Conservation (phyloP, 495 filamentous ascomycete genomes). For the Neohortaea acidophila region DNA sequence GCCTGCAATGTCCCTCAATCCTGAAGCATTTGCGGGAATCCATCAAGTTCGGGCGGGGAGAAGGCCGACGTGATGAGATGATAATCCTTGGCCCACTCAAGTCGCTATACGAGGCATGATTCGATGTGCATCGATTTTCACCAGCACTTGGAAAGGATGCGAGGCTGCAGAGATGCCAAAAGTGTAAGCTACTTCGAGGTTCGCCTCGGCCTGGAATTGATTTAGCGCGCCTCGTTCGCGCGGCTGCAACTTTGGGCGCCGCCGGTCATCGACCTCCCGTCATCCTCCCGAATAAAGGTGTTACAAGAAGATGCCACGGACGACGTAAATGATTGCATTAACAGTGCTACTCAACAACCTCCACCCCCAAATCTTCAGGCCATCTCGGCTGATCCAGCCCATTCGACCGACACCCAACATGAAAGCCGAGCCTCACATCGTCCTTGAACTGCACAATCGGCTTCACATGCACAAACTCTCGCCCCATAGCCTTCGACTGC, state of each 20-base stretch:
- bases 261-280: too few relatives aligned
- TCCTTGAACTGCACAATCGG: constrained; percentile 21
- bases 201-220: neutral
- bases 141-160: neutral
- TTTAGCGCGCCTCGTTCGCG: neutral
- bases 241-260: neutral
- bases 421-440: constrained; percentile 20
- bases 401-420: constrained; percentile 25
- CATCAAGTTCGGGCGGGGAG: neutral
- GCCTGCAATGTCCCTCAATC: too few relatives aligned
- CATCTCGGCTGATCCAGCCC: constrained; percentile 23
- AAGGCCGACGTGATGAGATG: neutral
- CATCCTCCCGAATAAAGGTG: too few relatives aligned
- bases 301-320: neutral
- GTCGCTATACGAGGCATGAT: too few relatives aligned
- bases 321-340: neutral
- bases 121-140: neutral
- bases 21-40: too few relatives aligned
- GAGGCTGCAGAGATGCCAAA: neutral
- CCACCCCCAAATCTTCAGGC: constrained; percentile 24
- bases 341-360: constrained; percentile 17
- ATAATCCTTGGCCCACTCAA: too few relatives aligned
- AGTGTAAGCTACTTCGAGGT: too few relatives aligned
- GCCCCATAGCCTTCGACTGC: constrained; percentile 17
- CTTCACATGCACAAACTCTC: constrained; percentile 16